Conservation (phyloP, 306 rosid genomes). For the Sophora flavescens region DNA sequence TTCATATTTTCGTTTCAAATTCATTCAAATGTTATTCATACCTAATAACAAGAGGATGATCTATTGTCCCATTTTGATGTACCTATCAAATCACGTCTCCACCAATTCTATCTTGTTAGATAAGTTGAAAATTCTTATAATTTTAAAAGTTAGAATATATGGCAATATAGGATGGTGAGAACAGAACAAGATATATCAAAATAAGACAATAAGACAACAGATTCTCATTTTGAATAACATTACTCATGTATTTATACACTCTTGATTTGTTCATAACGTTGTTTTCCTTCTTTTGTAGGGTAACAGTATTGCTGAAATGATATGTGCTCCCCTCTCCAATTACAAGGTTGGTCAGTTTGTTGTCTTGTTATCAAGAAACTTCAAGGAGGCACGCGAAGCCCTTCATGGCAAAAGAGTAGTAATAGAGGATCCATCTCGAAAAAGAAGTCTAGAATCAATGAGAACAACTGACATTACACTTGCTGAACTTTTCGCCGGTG, state of each 20-base stretch:
- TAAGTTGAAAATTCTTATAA: no score
- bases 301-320: not conserved
- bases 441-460: not conserved
- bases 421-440: not conserved
- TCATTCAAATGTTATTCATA: no score
- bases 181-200: no score
- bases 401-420: slow-evolving; percentile 7
- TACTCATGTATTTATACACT: not conserved
- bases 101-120: no score
- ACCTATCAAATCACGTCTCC: no score
- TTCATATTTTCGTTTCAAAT: not conserved
- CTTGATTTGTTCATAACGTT: slow-evolving; percentile 17
- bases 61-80: no score
- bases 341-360: not conserved
- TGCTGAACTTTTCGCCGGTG: no score
- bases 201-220: no score
- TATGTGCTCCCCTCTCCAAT: not conserved
- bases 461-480: not conserved
- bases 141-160: no score
- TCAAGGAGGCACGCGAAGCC: slow-evolving; percentile 39
- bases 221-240: no score
- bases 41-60: no score
- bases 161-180: no score
- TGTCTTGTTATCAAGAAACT: slow-evolving; percentile 38
- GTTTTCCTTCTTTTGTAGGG: slow-evolving; percentile 33